Percentiles rank a stretch among this genome's conserved stretches.
Evolutionary conservation across 2,329 filamentous ascomycete species (phyloP).

Genomic region (Anthostomella pinea): DNA sequence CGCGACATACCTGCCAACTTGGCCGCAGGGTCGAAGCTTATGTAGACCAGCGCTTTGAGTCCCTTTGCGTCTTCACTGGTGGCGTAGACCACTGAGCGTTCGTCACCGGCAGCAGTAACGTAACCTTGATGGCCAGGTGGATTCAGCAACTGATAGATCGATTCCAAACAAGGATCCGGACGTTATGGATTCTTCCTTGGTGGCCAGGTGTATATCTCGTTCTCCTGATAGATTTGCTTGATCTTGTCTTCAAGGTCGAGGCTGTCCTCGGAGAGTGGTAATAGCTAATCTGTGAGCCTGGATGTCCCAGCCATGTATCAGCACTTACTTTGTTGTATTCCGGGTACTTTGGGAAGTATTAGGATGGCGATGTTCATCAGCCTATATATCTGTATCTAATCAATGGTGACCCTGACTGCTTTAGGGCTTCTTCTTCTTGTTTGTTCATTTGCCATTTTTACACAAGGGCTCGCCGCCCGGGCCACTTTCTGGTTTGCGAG

Average conservation of each 20-base stretch:
- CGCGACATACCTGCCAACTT: constrained; percentile 23
- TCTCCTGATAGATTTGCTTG: constrained; percentile 15
- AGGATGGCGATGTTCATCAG: too few species aligned
- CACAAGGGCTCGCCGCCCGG: constrained; percentile 17
- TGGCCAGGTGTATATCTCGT: constrained; percentile 28
- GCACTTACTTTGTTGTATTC: too few species aligned
- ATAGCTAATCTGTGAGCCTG: too few species aligned
- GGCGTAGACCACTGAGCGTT: constrained; percentile 28
- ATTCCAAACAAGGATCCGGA: constrained; percentile 14
- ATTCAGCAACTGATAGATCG: constrained; percentile 23
- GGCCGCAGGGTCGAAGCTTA: constrained; percentile 30
- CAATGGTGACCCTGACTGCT: constrained; percentile 26
- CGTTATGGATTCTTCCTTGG: too few species aligned
- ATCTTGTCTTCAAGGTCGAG: constrained; percentile 6
- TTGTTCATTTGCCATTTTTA: constrained; percentile 26
- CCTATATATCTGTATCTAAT: too few species aligned
- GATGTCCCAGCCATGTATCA: too few species aligned
- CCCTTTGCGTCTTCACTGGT: constrained; percentile 16
- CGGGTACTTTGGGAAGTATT: too few species aligned
- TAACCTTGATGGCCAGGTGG: constrained; percentile 15
- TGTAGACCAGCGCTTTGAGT: constrained; percentile 23
- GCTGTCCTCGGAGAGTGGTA: too few species aligned
- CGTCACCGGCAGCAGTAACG: constrained; percentile 25
- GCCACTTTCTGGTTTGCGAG: constrained; percentile 22
- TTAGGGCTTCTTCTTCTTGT: constrained; percentile 28